Base-by-base conservation (phyloP, 345 rosid genomes). In the Salix purpurea region DNA sequence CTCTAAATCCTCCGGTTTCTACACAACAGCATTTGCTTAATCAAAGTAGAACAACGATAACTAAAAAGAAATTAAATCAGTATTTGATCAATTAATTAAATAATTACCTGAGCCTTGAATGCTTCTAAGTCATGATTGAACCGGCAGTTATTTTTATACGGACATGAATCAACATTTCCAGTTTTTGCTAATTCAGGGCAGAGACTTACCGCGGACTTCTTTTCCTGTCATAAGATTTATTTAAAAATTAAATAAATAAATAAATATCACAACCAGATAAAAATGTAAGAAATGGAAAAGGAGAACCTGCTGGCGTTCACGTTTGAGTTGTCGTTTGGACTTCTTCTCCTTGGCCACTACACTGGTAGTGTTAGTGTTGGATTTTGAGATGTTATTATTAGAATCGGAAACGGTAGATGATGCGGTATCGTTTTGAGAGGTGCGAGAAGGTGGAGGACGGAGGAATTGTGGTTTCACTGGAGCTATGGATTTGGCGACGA, bases 241-340 rank as follows among this genome's bases (percentile, higher is more conserved):
- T 62, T n/a, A 23, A 44, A 65, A 46, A 13, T 3, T 6, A 28
- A 14, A 26, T 11, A 26, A 52, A 52, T 1, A 2, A 52, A 50
- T 24, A 19, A 37, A n/a, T 58, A 19, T 12, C 48, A 73, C 50
- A 30, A 62, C 23, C 30, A 34, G 14, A 71, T 44, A 70, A 46
- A 14, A 37, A 70, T 32, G 12, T 13, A 48, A 69, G 8, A 69
- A 2, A 69, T 40, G 7, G 6, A 37, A 67, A 67, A 21, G 37
- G 19, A 34, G 15, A 5, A 93, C 95, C 92, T 91, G 88, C 1
- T 64, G 90, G 69, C 97, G 94, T 77, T 93, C 97, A 36, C 99
- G 92, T 84, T 95, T 95, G 70, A 93, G 86, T 73, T 92, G 97
- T n/a, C 99, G 91, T 79, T 88, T 95, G 13, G 97, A 95, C 87